A percentile compares a stretch with the other conserved stretches of the same genome.
Conservation (phyloP, 345 rosid species). For the Noccaea caerulescens region DNA sequence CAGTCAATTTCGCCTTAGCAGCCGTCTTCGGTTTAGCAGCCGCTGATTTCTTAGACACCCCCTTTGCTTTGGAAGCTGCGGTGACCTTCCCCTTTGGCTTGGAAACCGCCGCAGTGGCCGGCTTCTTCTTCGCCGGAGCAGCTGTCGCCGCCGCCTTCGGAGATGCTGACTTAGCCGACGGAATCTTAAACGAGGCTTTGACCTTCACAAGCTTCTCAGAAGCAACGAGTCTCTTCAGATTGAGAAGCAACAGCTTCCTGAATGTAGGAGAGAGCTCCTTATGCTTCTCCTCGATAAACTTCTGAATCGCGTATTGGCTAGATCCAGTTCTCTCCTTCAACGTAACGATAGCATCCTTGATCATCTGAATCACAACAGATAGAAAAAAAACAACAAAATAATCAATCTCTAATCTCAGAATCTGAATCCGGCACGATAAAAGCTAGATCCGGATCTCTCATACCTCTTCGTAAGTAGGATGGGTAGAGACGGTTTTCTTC, state of each 20-base stretch:
- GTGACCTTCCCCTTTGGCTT: conserved; percentile 46
- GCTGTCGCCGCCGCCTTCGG: conserved; percentile 20
- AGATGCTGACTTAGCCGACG: conserved; percentile 42
- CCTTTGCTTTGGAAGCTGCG: conserved; percentile 22
- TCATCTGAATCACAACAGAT: conserved; percentile 54
- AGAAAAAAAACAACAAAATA: neutral
- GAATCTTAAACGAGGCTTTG: conserved; percentile 74
- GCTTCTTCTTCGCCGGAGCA: conserved; percentile 44
- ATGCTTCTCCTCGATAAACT: conserved; percentile 78
- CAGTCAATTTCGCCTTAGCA: conserved; percentile 38
- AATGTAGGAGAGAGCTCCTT: conserved; percentile 61
- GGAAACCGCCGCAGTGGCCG: conserved; percentile 22
- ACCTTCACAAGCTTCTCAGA: conserved; percentile 74
- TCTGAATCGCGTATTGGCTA: conserved; percentile 83
- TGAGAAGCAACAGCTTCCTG: conserved; percentile 62
- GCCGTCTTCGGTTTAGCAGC: conserved; percentile 46
- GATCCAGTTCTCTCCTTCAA: conserved; percentile 89
- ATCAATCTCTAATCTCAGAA: conserved; percentile 11
- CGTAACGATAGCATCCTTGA: conserved; percentile 68
- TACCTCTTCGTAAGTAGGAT: conserved; percentile 85
- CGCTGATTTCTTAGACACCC: conserved; percentile 38
- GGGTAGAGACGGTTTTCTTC: conserved; percentile 54
- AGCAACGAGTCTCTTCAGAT: conserved; percentile 72
- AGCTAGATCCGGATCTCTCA: conserved; percentile 11
- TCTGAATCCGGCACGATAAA: neutral